phyloP scores from a whole-genome alignment of 2,329 filamentous ascomycete species.

The Cladophialophora bantiana region DNA sequence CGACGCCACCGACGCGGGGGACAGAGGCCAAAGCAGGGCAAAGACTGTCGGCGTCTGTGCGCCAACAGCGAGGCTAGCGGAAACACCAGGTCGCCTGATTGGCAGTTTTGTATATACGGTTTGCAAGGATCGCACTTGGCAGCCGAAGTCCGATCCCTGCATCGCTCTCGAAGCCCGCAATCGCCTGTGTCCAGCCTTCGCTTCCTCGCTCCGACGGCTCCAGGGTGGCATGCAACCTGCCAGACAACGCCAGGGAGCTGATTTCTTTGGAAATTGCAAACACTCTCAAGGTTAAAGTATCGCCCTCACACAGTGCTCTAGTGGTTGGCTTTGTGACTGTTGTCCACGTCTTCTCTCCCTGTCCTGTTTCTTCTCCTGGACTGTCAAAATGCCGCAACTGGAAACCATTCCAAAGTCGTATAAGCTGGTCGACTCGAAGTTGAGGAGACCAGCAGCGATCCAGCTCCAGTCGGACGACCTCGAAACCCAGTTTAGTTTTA shows the following conservation, averaged over 20 bases:
- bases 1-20: conserved; percentile 20
- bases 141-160: conserved; percentile 44
- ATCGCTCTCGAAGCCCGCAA: not conserved
- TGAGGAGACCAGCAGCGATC: conserved; percentile 39
- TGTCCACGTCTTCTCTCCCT: not conserved
- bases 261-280: not conserved
- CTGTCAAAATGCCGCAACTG: conserved; percentile 57
- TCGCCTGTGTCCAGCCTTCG: not conserved
- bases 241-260: not conserved
- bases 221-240: not conserved
- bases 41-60: conserved; percentile 6
- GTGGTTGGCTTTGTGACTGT: not conserved
- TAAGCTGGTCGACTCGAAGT: conserved; percentile 6
- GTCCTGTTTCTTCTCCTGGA: not conserved
- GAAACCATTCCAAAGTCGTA: conserved; percentile 53
- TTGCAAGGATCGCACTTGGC: conserved; percentile 42
- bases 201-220: conserved; percentile 1
- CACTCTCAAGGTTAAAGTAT: not conserved
- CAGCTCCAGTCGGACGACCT: conserved; percentile 53
- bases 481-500: conserved; percentile 61
- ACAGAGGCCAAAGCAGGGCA: conserved; percentile 4
- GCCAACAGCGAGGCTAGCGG: conserved; percentile 4
- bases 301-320: not conserved
- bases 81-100: conserved; percentile 5
- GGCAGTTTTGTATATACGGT: not conserved